phyloP scores from a whole-genome alignment of 495 filamentous ascomycete species.

The Aspergillus affinis region DNA sequence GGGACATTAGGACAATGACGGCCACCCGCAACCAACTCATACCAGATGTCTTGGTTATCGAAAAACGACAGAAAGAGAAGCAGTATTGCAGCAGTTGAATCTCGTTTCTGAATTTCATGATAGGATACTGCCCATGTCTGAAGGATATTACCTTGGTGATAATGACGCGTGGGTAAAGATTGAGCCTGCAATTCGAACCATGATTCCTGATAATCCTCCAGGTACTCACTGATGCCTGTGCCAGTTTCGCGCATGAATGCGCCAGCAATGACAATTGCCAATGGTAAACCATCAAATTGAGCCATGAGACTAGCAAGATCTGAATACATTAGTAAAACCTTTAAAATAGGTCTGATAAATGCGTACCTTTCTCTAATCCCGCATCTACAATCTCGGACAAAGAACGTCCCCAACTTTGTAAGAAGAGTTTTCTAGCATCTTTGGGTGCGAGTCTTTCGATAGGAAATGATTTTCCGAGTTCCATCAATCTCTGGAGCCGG shows the following conservation, averaged over 20 bases:
- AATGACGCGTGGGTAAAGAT: constrained; percentile 30
- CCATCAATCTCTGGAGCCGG: constrained; percentile 30
- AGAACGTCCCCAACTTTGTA: constrained; percentile 18
- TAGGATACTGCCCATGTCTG: constrained; percentile 50
- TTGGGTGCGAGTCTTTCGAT: constrained; percentile 20
- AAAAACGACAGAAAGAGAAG: constrained; percentile 47
- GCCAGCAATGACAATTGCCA: constrained; percentile 44
- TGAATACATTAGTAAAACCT: too few relatives aligned
- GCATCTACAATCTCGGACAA: too few relatives aligned
- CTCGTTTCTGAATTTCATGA: constrained; percentile 34
- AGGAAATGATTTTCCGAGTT: constrained; percentile 27
- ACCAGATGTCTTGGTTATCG: constrained; percentile 54
- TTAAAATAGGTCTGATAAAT: too few relatives aligned
- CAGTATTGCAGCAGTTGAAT: constrained; percentile 34
- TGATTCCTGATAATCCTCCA: constrained; percentile 39
- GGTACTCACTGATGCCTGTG: constrained; percentile 33
- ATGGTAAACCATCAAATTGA: constrained; percentile 40
- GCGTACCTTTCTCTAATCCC: too few relatives aligned
- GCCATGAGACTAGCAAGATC: constrained; percentile 22
- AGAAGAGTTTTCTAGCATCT: constrained; percentile 25
- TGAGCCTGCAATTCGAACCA: constrained; percentile 38
- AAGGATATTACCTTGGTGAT: constrained; percentile 37
- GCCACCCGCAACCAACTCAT: constrained; percentile 35
- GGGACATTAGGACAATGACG: constrained; percentile 18
- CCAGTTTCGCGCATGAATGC: constrained; percentile 40